Evolutionary conservation across 1,284 basidiomycete species (phyloP).

Genomic region (Moesziomyces sp.): DNA sequence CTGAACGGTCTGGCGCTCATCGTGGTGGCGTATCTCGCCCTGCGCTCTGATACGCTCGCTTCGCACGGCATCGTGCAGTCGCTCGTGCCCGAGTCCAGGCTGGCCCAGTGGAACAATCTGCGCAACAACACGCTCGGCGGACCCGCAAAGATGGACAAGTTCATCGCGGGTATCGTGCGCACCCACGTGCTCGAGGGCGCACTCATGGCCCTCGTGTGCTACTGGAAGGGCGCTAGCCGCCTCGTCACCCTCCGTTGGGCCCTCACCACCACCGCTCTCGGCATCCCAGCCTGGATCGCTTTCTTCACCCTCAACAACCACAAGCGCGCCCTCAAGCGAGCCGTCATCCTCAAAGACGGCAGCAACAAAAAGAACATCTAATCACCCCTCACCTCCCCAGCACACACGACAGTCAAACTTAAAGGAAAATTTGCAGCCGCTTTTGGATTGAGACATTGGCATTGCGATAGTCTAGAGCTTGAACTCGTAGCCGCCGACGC

Average conservation of each 20-base stretch:
- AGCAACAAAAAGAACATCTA: constrained; percentile 28
- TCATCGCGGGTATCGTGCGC: constrained; percentile 29
- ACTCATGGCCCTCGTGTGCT: constrained; percentile 33
- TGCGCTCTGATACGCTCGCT: constrained; percentile 39
- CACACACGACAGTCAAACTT: no score
- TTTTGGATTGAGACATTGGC: no score
- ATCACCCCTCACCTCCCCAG: neutral
- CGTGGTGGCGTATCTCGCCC: constrained; percentile 17
- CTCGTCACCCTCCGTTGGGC: constrained; percentile 36
- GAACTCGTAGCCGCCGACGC: constrained; percentile 78
- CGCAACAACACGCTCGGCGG: constrained; percentile 38
- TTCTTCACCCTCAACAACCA: constrained; percentile 53
- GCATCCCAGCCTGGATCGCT: constrained; percentile 49
- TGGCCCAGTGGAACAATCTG: constrained; percentile 36
- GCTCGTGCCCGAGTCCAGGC: constrained; percentile 14
- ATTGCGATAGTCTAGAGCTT: constrained; percentile 34
- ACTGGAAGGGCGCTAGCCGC: constrained; percentile 32
- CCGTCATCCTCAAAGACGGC: constrained; percentile 18
- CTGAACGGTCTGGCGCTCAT: constrained; percentile 8
- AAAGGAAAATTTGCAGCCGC: no score
- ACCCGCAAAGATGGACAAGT: constrained; percentile 32
- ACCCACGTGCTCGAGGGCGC: constrained; percentile 26
- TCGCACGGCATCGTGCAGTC: constrained; percentile 24
- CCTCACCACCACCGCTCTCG: constrained; percentile 28
- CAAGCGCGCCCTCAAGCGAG: constrained; percentile 20